These are phyloP conservation scores for Dissophora globulifera DNA, from an alignment of 192 early-diverging fungal species.

Conservation along the genomic window DNA sequence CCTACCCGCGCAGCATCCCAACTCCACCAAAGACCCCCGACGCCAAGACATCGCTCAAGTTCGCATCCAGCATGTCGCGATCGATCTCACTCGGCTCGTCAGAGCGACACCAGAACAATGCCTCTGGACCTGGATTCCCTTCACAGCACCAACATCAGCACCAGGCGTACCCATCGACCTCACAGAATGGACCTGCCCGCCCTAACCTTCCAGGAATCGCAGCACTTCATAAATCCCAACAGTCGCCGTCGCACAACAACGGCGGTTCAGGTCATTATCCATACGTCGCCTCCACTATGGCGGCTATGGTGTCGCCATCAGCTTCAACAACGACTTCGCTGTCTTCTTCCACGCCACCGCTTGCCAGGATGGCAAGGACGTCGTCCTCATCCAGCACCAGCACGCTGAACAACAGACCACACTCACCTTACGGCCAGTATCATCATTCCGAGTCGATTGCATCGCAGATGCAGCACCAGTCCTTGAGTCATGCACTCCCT, in stretches of 20 bases:
- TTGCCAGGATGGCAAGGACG: slow-evolving; percentile 17
- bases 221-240: slow-evolving; percentile 25
- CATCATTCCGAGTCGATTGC: neutral
- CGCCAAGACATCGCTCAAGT: slow-evolving; percentile 26
- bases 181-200: slow-evolving; percentile 16
- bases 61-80: slow-evolving; percentile 44
- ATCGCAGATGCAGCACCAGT: slow-evolving; percentile 11
- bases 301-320: slow-evolving; percentile 18
- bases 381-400: slow-evolving; percentile 21
- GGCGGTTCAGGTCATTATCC: slow-evolving; percentile 7
- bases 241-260: neutral
- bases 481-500: slow-evolving; percentile 15
- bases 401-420: neutral
- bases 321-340: slow-evolving; percentile 12
- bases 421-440: slow-evolving; percentile 7
- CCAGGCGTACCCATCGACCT: neutral
- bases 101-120: too few relatives aligned
- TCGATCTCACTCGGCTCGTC: slow-evolving; percentile 39
- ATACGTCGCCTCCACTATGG: slow-evolving; percentile 22
- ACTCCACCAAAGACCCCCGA: slow-evolving; percentile 52
- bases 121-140: too few relatives aligned
- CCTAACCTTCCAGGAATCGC: slow-evolving; percentile 42
- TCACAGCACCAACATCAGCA: too few relatives aligned
- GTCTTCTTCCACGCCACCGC: slow-evolving; percentile 6
- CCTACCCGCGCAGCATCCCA: slow-evolving; percentile 34